Evolutionary conservation across 116 monocot genomes (phyloP).

Genomic region (Posidonia oceanica): DNA sequence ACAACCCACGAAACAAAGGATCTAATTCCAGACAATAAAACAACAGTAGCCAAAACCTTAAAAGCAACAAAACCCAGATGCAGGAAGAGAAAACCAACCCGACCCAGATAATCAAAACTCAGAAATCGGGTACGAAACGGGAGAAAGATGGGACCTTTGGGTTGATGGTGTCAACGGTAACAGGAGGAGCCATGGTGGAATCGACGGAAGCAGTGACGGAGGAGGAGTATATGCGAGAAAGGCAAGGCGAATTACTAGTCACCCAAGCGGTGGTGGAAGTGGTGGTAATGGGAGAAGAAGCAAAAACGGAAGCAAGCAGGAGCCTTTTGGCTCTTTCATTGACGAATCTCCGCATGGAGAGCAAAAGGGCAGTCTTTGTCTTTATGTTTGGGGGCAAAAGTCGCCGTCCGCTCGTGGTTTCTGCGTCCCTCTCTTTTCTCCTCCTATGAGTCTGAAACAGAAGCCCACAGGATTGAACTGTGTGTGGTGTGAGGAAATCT

Average conservation of each 20-base stretch:
- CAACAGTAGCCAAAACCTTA: not conserved
- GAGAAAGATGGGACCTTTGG: constrained; percentile 17
- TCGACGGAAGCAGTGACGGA: not conserved
- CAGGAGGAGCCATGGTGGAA: constrained; percentile 10
- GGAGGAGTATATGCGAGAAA: not conserved
- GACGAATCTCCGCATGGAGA: constrained; percentile 16
- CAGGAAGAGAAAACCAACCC: not conserved
- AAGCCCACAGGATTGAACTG: not conserved
- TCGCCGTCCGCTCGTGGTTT: too few species aligned
- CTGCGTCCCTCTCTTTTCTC: too few species aligned
- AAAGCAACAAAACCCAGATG: not conserved
- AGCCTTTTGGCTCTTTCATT: constrained; percentile 12
- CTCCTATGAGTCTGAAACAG: too few species aligned
- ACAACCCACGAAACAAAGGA: too few species aligned
- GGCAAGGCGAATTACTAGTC: not conserved
- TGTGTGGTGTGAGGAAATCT: too few species aligned
- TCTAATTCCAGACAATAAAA: too few species aligned
- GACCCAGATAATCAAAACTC: constrained; percentile 2
- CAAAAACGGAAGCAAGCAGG: not conserved
- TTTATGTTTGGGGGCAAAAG: not conserved
- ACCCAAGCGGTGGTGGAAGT: not conserved
- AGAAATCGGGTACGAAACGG: not conserved
- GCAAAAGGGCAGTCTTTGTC: not conserved
- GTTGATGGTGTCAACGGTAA: constrained; percentile 26
- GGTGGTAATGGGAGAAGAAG: not conserved